phyloP scores from a whole-genome alignment of 1,139 yeast genomes.

The Diutina rugosa region DNA sequence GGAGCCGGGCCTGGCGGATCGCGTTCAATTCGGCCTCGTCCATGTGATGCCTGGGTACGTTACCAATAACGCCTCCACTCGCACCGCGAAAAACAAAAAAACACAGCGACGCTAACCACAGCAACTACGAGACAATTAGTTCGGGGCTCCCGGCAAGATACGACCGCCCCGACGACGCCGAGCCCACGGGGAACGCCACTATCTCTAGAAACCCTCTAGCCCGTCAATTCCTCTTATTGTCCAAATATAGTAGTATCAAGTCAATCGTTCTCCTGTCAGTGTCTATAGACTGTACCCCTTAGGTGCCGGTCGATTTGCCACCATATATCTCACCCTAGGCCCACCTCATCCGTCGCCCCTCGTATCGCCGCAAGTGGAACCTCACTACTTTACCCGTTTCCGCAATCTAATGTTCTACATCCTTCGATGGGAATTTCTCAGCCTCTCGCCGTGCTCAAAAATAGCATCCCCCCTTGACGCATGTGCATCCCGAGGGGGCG shows the following conservation, averaged over 20 bases:
- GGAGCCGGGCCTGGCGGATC: constrained; percentile 75
- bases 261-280: too few species aligned
- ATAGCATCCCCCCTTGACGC: neutral
- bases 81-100: neutral
- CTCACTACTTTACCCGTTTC: neutral
- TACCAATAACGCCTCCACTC: neutral
- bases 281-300: too few species aligned
- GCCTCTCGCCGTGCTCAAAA: neutral
- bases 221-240: too few species aligned
- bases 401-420: neutral
- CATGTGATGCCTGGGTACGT: constrained; percentile 16
- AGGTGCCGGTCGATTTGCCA: too few species aligned
- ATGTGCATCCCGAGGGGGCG: neutral
- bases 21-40: constrained; percentile 80
- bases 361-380: too few species aligned
- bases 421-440: neutral
- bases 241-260: too few species aligned
- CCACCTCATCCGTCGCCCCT: too few species aligned
- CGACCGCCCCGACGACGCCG: neutral
- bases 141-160: neutral
- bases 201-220: too few species aligned
- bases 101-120: neutral
- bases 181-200: too few species aligned
- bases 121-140: neutral
- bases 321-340: too few species aligned